Percentiles rank a stretch among this genome's conserved stretches.
Conservation (phyloP, 2,329 filamentous ascomycete species). For the Epichloe amarillans region DNA sequence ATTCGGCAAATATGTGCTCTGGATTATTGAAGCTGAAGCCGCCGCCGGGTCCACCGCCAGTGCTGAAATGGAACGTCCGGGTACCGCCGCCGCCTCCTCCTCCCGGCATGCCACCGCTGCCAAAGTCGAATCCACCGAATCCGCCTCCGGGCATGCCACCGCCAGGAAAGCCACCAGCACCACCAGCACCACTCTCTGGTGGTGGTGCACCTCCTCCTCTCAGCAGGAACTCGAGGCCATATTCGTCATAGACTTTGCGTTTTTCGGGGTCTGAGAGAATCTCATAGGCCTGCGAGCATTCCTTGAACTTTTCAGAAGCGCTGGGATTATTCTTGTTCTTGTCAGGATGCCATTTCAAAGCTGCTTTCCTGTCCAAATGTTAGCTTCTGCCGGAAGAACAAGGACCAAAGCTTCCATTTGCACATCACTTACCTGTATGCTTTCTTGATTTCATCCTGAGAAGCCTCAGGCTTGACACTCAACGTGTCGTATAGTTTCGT, state of each 20-base stretch:
- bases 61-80: conserved; percentile 53
- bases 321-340: conserved; percentile 90
- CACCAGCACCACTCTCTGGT: conserved; percentile 29
- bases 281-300: conserved; percentile 94
- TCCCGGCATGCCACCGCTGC: conserved; percentile 27
- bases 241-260: conserved; percentile 88
- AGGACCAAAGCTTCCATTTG: too few relatives aligned
- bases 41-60: conserved; percentile 33
- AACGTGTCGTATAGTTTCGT: conserved; percentile 90
- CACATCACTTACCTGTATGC: conserved; percentile 56
- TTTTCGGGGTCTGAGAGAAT: conserved; percentile 96
- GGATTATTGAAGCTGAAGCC: conserved; percentile 78
- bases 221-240: conserved; percentile 82
- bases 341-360: conserved; percentile 88
- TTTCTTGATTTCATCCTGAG: conserved; percentile 94
- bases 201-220: conserved; percentile 62
- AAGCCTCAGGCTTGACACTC: conserved; percentile 62
- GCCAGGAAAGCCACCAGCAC: conserved; percentile 41
- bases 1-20: conserved; percentile 74
- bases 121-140: conserved; percentile 38
- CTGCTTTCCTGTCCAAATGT: conserved; percentile 53
- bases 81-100: conserved; percentile 32
- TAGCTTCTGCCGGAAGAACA: not conserved
- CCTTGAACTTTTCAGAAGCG: conserved; percentile 91
- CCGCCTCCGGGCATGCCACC: conserved; percentile 44